Percentiles rank a stretch among this genome's conserved stretches.
These are phyloP conservation scores for Penicillium sp. DNA, from an alignment of 2,329 filamentous ascomycete species.

Conservation along the genomic window DNA sequence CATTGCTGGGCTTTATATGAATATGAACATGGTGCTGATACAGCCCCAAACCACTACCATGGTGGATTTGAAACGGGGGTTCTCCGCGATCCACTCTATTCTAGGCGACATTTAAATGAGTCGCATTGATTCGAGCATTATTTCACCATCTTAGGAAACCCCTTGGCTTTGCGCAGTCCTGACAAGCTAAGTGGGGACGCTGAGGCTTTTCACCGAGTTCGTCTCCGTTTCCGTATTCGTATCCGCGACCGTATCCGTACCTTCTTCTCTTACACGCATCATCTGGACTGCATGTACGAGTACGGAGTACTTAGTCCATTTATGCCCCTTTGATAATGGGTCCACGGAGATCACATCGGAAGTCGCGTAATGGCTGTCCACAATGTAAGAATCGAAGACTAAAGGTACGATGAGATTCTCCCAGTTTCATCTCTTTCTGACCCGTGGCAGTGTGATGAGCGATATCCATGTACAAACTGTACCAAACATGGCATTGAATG, in stretches of 20 bases:
- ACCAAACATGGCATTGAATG: conserved; percentile 24
- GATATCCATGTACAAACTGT: conserved; percentile 28
- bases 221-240: conserved; percentile 17
- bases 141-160: not conserved
- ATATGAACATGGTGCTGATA: not conserved
- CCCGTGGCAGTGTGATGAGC: conserved; percentile 27
- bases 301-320: too few relatives aligned
- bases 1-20: not conserved
- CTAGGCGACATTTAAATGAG: not conserved
- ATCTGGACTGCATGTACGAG: not conserved
- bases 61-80: not conserved
- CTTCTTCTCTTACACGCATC: not conserved
- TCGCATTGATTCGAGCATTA: conserved; percentile 1
- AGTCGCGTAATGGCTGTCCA: conserved; percentile 31
- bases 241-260: conserved; percentile 17
- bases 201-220: conserved; percentile 2
- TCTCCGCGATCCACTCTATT: conserved; percentile 3
- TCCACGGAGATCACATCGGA: conserved; percentile 27
- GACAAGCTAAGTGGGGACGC: not conserved
- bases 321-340: conserved; percentile 15
- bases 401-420: conserved; percentile 15
- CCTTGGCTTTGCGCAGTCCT: not conserved
- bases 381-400: conserved; percentile 27
- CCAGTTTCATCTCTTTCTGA: not conserved
- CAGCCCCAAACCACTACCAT: not conserved